Evolutionary conservation across 2,329 filamentous ascomycete genomes (phyloP), one percentile per base, ranked within the genome.

Genomic region (Cytospora piceicola): DNA sequence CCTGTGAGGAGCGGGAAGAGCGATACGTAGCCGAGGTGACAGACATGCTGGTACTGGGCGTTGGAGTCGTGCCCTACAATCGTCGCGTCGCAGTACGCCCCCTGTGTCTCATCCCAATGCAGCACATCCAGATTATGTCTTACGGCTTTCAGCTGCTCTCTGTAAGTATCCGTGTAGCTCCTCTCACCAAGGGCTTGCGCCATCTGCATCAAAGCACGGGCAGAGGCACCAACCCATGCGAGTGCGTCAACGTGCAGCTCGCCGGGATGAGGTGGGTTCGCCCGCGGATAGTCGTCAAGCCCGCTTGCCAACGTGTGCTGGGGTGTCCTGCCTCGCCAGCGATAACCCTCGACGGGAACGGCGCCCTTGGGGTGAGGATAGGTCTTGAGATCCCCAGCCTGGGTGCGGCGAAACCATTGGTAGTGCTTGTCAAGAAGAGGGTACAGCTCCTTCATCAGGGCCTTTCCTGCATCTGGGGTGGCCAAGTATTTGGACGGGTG

Each of bases 151-250:
- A 92, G 85, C 63, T 90, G 90, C 65, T 84, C 86, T 49, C 81
- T 82, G 71, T 94, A 92, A 71, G 91, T 86, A n/a, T 85, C 83
- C 1, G 85, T 88, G 70, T 97, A 93, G n/a, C 96, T 92, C 0
- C 78, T 77, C 69, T 93, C 87, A 49, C 85, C 87, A 14, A 97
- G 83, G 30, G 87, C 85, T 42, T 85, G 80, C 0, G 93, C 91
- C 71, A 97, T 91, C 68, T 89, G 90, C 70, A 88, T 85, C 61
- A 97, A 84, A 9, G 90, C 89, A 66, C 90, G 88, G 29, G 90
- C 90, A 90, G 96, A 94, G 80, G 96, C 88, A 11, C 93, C 94
- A 78, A 97, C 91, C 94, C 94, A 97, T 59, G 90, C 91, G 74
- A 97, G 91, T 58, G 97, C 82, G 76, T 97, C 94, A 24, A 94